Base-by-base conservation (phyloP, 495 filamentous ascomycete species). In the Terfezia claveryi region DNA sequence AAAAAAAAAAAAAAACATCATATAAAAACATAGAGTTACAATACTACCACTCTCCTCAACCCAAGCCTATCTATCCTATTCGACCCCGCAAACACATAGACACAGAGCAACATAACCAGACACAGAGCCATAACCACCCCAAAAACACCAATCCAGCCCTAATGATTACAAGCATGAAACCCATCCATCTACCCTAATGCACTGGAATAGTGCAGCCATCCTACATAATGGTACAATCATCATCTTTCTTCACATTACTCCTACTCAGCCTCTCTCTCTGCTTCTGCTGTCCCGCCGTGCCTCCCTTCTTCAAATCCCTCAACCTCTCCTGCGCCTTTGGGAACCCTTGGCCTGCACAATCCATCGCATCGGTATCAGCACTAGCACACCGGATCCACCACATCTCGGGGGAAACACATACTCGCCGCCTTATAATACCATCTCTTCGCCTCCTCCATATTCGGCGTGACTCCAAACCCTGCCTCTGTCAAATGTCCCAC, bases 341-440 rank as follows among this genome's bases (percentile, higher is more conserved):
- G 67, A 91, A 94, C 65, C 87, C 82, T 72, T 94, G 87, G 51
- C 87, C 91, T 95, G 56, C 46, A 58, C 36, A 38, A 61, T 69
- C 49, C 58, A 56, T 12, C 9, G 52, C 56, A 50, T 41, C 27
- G 12, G 36, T 50, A 9, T 11, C 23, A 41, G 23, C 23, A 36
- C 8, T 4, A 14, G 11, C 50, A 41, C n/a, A 46, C 20, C 14
- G 38, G 44, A 1, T n/a, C 36, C 16, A 32, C 27, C 7, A 32
- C 2, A 32, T 7, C 20, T 7, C 27, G 27, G 27, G 20, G 27
- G 27, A 32, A 32, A 32, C 27, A 32, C 27, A 32, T 32, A 95
- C 91, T 83, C 69, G 91, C 91, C 71, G 91, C 87, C 69, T 88
- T 77, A 77, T 87, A 94, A 71, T 98, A 98, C 91, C 91, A 98